Base-by-base conservation (phyloP, 1,139 yeast species). In the Keqinozyma sinolaborantium region DNA sequence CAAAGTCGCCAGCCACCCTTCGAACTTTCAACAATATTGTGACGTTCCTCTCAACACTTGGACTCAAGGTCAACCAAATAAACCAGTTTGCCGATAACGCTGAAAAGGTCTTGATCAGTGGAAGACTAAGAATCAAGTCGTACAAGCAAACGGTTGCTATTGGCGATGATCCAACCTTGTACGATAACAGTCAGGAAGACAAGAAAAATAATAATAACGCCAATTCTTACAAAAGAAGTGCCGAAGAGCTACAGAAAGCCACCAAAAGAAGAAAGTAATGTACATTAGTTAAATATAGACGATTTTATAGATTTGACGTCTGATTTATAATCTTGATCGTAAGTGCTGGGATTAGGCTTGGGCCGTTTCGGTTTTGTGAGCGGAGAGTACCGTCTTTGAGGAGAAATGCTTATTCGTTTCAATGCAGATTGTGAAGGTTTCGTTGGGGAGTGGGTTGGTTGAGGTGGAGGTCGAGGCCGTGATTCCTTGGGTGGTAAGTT, bases 11-110 rank as follows among this genome's bases (percentile, higher is more conserved):
- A 0, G 55, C 76, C 23, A 80, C 77, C 30, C 60, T 80, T 16
- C 63, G 97, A 35, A 77, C 79, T 23, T 74, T 79, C 26, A 68
- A 73, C 30, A 96, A 92, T 46, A 73, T 87, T 3, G 65, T 78
- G 16, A 83, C 79, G 34, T 60, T 92, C 30, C 64, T 85, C 25
- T 67, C 73, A 19, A 63, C 86, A 10, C 64, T 92, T 50, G 97
- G 96, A 0, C 62, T 84, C 30, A 79, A 79, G 39, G 63, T 65
- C 20, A 77, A 77, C 47, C 65, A 83, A 33, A 78, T 90, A 18
- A 69, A 77, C 26, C 72, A 73, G 26, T 74, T 85, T 18, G 66
- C 84, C 33, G 73, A 70, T 27, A 73, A 73, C 43, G 77, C 95
- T 0, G 75, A 77, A 28, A 63, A 71, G 23, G 94, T 74, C 0